A percentile compares a stretch with the other conserved stretches of the same genome.
Evolutionary conservation across 768 basidiomycete genomes (phyloP).

Genomic region (Tephrocybe sp.): DNA sequence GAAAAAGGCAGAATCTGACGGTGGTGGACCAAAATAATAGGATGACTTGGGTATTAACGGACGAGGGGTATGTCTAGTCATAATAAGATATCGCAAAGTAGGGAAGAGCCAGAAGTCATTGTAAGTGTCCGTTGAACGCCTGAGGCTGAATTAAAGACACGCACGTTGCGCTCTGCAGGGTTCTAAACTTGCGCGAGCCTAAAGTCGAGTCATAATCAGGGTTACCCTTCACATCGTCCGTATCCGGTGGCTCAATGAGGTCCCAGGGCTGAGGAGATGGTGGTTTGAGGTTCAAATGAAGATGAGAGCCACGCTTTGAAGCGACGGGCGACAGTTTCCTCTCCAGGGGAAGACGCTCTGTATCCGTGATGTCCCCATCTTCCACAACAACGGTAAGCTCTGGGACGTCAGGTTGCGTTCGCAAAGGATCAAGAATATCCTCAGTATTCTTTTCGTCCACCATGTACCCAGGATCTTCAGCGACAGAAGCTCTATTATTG

Average conservation of each 20-base stretch:
- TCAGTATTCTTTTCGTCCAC: slow-evolving; percentile 6
- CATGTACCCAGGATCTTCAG: background rate
- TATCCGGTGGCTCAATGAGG: slow-evolving; percentile 44
- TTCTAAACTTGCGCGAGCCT: slow-evolving; percentile 39
- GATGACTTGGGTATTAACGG: slow-evolving; percentile 71
- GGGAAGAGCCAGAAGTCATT: slow-evolving; percentile 2
- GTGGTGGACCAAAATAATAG: slow-evolving; percentile 82
- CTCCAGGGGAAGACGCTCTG: slow-evolving; percentile 23
- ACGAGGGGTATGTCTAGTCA: slow-evolving; percentile 30
- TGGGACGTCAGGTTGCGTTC: slow-evolving; percentile 9
- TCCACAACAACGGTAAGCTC: slow-evolving; percentile 19
- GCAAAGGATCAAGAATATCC: slow-evolving; percentile 10
- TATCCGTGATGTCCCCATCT: slow-evolving; percentile 23
- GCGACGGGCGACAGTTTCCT: slow-evolving; percentile 26
- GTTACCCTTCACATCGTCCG: slow-evolving; percentile 32
- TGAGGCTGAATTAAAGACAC: slow-evolving; percentile 21
- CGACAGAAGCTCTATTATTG: slow-evolving; percentile 1
- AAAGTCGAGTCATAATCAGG: slow-evolving; percentile 42
- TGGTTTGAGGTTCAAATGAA: slow-evolving; percentile 47
- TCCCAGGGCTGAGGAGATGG: slow-evolving; percentile 71
- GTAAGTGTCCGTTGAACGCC: slow-evolving; percentile 9
- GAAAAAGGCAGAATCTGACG: slow-evolving; percentile 75
- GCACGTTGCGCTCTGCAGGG: slow-evolving; percentile 41
- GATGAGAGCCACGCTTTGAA: slow-evolving; percentile 37
- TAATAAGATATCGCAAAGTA: slow-evolving; percentile 2